These are phyloP conservation scores for Zygoascus tannicola DNA, from an alignment of 805 yeast genomes.

Conservation along the genomic window DNA sequence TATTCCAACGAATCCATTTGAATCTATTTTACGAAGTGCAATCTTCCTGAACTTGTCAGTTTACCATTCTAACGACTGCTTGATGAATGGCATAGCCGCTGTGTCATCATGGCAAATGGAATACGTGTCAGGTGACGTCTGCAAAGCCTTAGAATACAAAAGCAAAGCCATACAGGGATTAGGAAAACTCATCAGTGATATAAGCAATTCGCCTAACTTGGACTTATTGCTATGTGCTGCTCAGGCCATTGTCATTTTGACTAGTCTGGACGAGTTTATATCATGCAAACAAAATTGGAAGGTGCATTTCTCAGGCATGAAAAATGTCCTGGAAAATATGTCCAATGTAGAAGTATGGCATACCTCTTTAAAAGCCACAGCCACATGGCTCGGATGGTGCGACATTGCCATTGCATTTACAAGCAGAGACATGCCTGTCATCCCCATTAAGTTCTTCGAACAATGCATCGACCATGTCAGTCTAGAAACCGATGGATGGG, in stretches of 20 bases:
- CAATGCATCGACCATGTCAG: background rate
- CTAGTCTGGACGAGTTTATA: constrained; percentile 1
- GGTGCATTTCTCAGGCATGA: constrained; percentile 3
- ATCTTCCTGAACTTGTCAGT: constrained; percentile 2
- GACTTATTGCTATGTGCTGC: constrained; percentile 2
- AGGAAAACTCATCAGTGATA: background rate
- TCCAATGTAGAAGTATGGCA: background rate
- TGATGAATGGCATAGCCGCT: constrained; percentile 3
- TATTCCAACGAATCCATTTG: constrained; percentile 2
- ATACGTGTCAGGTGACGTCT: background rate
- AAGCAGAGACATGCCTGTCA: constrained; percentile 1
- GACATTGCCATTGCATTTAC: constrained; percentile 2
- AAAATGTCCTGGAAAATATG: constrained; percentile 1
- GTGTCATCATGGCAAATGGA: constrained; percentile 4
- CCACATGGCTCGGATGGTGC: constrained; percentile 2
- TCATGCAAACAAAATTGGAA: constrained; percentile 1
- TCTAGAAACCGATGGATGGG: constrained; percentile 2
- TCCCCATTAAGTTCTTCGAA: background rate
- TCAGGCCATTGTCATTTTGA: constrained; percentile 2
- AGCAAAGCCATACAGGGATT: background rate
- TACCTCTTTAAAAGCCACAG: background rate
- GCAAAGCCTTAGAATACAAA: constrained; percentile 2
- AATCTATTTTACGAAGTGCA: background rate
- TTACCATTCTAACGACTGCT: constrained; percentile 1
- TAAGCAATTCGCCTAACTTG: background rate